Evolutionary conservation across 2,329 filamentous ascomycete species (phyloP), one percentile per base, ranked within the genome.

Genomic region (Purpureocillium takamizusanense): DNA sequence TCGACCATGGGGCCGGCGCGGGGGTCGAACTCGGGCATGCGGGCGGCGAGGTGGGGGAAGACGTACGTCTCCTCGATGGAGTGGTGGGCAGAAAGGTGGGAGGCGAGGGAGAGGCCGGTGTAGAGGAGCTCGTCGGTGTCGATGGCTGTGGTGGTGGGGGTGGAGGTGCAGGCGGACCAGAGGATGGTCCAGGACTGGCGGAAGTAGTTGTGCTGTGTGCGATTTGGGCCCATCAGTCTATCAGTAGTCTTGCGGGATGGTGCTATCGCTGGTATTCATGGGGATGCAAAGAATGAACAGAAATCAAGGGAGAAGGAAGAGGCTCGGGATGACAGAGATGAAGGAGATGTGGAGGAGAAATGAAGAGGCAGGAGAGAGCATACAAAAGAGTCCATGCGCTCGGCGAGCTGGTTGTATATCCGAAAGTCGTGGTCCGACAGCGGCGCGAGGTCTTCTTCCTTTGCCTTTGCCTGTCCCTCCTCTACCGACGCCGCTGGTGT

Each of bases 31-130:
- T 84, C 81, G 5, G 84, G 79, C 86, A 94, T 94, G 48, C 78
- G 80, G 49, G 66, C 67, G 11, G 83, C 86, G 2, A 95, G 72
- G 1, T 81, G 54, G 1, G 88, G 89, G 59, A 94, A 95, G 31
- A 95, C 69, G 56, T 87, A 76, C 23, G 68, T 63, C 60, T 95
- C 88, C 59, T 95, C 89, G 52, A 94, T 90, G 41, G 65, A 67
- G 65, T 95, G 89, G 63, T 95, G 88, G 41, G 75, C 62, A 9
- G 76, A 73, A n/a, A 95, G 76, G 41, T 83, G 74, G 13, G 71
- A 69, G 47, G 76, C 72, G 56, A 95, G 87, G 35, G 78, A 65
- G n/a, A 86, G 66, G 25, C 81, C 85, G 18, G 72, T 66, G 48
- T 67, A 58, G 48, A 94, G 64, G 59, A 92, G 86, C 46, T 82